Conservation (phyloP, 2,329 filamentous ascomycete species). For the Fusarium sp. region DNA sequence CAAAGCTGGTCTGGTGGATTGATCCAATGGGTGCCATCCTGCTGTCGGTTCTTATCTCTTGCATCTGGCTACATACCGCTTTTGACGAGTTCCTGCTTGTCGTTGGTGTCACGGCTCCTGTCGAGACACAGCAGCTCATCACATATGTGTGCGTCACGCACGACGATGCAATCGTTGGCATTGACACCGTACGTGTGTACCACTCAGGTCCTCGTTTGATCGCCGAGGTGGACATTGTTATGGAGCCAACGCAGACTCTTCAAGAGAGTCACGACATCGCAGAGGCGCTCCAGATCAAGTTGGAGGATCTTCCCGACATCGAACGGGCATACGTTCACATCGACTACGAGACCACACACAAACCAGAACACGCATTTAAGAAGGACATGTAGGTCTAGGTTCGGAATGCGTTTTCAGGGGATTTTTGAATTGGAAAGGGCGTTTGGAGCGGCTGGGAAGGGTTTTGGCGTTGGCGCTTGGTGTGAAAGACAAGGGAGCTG, state of each 20-base stretch:
- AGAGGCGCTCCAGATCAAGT: slow-evolving; percentile 91
- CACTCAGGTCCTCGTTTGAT: slow-evolving; percentile 89
- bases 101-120: slow-evolving; percentile 87
- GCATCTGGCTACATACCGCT: slow-evolving; percentile 85
- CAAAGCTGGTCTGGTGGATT: slow-evolving; percentile 92
- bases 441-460: slow-evolving; percentile 17
- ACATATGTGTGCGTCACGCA: slow-evolving; percentile 94
- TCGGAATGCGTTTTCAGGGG: slow-evolving; percentile 15
- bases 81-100: slow-evolving; percentile 91
- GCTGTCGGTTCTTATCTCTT: slow-evolving; percentile 80
- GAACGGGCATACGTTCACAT: slow-evolving; percentile 97
- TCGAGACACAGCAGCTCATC: slow-evolving; percentile 89
- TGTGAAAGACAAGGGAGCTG: slow-evolving; percentile 14
- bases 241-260: slow-evolving; percentile 80
- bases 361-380: slow-evolving; percentile 80
- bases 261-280: slow-evolving; percentile 90
- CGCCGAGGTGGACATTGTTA: slow-evolving; percentile 96
- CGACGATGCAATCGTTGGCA: slow-evolving; percentile 80
- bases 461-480: neutral
- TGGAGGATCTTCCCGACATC: slow-evolving; percentile 90
- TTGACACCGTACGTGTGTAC: slow-evolving; percentile 95
- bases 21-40: slow-evolving; percentile 92
- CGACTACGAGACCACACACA: slow-evolving; percentile 96
- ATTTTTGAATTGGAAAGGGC: slow-evolving; percentile 1
- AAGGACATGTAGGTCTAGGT: slow-evolving; percentile 63